Base-by-base conservation (phyloP, 1,284 basidiomycete species). In the Pyrrhoderma lamaoense region DNA sequence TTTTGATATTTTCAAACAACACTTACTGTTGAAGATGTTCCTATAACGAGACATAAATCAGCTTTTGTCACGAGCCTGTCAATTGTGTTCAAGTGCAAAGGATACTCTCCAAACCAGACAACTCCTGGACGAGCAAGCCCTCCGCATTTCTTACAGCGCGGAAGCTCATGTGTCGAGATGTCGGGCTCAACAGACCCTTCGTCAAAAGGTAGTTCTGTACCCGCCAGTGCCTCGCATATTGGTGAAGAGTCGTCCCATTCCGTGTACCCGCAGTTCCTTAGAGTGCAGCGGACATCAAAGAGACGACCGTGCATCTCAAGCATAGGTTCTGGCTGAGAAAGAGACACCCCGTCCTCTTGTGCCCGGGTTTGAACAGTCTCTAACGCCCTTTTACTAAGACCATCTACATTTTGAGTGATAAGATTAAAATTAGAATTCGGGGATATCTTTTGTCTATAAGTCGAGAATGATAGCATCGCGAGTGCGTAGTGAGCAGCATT, bases 371-470 rank as follows among this genome's bases (percentile, higher is more conserved):
- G 38, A 19, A 37, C 19, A 23, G 51, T 35, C 31, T 39, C 21
- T 7, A 68, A 56, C 1, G 73, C 72, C 23, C 67, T 59, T n/a
- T 52, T 52, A 56, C 75, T 78, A 9, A 85, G 70, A 3, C 78
- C 76, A 57, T 85, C 82, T 23, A 85, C 77, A 59, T 85, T 85
- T 61, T 85, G 82, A 9, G 81, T 84, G 51, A 83, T 71, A 31
- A 82, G 69, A 3, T 74, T 72, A 60, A 80, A 77, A 8, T 66
- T 70, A 5, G 75, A 67, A 18, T 59, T 61, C 8, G 74, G 73
- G 1, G 69, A 68, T 18, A 74, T 65, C 19, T 55, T 59, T 11
- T 67, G 47, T 52, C 69, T 65, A 42, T 69, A 55, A 16, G 60
- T 60, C 3, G 72, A 68, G 34, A 73, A 52, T 35, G 74, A 73